Evolutionary conservation across 2,329 filamentous ascomycete genomes (phyloP).

Genomic region (Clonostachys rhizophaga): DNA sequence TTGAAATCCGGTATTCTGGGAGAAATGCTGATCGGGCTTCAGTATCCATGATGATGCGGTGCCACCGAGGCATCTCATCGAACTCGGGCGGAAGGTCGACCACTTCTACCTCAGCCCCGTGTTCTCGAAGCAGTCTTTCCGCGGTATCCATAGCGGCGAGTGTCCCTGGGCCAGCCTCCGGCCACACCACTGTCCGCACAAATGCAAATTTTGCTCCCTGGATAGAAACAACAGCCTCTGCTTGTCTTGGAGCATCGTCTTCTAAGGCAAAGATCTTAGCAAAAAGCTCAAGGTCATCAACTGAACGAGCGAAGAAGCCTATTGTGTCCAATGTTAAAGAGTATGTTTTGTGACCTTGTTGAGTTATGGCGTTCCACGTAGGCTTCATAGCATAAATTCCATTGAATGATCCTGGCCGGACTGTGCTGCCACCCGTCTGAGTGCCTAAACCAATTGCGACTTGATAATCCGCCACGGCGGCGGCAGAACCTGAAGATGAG

Average conservation of each 20-base stretch:
- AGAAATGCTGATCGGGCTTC: slow-evolving; percentile 51
- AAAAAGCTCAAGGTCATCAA: slow-evolving; percentile 51
- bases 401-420: slow-evolving; percentile 58
- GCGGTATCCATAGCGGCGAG: slow-evolving; percentile 33
- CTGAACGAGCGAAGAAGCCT: slow-evolving; percentile 48
- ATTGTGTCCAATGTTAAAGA: slow-evolving; percentile 42
- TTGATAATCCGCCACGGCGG: slow-evolving; percentile 58
- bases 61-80: slow-evolving; percentile 41
- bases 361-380: slow-evolving; percentile 7
- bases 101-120: slow-evolving; percentile 52
- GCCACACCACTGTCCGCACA: slow-evolving; percentile 47
- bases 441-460: slow-evolving; percentile 53
- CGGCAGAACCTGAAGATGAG: slow-evolving; percentile 58
- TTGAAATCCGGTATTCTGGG: slow-evolving; percentile 43
- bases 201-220: slow-evolving; percentile 48
- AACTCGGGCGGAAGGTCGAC: slow-evolving; percentile 47
- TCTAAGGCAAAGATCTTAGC: slow-evolving; percentile 43
- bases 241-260: slow-evolving; percentile 20
- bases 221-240: slow-evolving; percentile 19
- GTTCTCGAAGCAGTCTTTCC: slow-evolving; percentile 24
- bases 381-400: slow-evolving; percentile 31
- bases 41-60: slow-evolving; percentile 39
- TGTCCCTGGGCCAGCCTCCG: slow-evolving; percentile 36
- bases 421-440: slow-evolving; percentile 57
- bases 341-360: not conserved